phyloP scores from a whole-genome alignment of 192 early-diverging fungal species.

The Backusella westeae region DNA sequence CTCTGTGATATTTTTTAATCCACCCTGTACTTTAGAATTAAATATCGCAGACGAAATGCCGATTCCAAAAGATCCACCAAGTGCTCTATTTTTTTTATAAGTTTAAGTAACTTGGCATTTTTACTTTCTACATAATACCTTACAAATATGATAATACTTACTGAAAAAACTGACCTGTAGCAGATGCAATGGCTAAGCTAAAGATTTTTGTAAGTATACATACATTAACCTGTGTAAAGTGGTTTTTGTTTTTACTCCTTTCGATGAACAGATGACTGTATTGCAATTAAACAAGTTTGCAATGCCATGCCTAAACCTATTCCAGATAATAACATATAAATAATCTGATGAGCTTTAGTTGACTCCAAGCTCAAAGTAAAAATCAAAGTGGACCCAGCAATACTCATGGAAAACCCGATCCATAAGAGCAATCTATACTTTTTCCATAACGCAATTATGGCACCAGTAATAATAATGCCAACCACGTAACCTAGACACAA shows the following conservation, averaged over 20 bases:
- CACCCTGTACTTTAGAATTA: not conserved
- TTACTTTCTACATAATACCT: not conserved
- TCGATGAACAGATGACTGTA: conserved; percentile 60
- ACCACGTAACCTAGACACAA: conserved; percentile 69
- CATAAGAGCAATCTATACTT: conserved; percentile 62
- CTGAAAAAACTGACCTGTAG: conserved; percentile 23
- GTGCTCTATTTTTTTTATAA: not conserved
- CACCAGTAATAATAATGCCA: conserved; percentile 61
- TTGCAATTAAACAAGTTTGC: conserved; percentile 66
- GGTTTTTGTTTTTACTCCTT: conserved; percentile 29
- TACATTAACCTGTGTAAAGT: not conserved
- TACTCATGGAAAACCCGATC: conserved; percentile 56
- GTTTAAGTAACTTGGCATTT: not conserved
- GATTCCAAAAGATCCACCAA: not conserved
- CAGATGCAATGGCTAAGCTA: conserved; percentile 21
- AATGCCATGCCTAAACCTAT: conserved; percentile 72
- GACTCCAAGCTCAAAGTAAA: conserved; percentile 46
- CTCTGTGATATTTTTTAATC: not conserved
- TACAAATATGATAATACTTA: not conserved
- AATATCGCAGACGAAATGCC: not conserved
- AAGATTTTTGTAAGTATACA: not conserved
- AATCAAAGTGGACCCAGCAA: conserved; percentile 60
- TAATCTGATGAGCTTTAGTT: conserved; percentile 48
- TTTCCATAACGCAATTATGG: conserved; percentile 55
- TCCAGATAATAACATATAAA: conserved; percentile 67